These are phyloP conservation scores for Cordyceps militaris DNA, from an alignment of 2,329 filamentous ascomycete genomes.

Conservation along the genomic window DNA sequence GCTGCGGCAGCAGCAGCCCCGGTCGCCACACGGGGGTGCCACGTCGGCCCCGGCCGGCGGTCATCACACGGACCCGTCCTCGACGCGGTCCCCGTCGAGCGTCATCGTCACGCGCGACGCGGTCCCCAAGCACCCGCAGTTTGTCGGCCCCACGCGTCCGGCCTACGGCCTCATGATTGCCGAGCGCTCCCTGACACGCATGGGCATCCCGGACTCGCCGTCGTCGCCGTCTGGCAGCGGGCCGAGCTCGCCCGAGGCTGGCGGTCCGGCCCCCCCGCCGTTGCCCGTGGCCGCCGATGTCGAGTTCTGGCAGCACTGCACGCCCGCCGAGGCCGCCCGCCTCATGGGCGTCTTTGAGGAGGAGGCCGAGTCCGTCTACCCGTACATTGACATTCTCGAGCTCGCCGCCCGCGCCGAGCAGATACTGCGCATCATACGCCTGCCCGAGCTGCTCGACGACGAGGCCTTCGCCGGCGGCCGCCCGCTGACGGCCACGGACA, in stretches of 20 bases:
- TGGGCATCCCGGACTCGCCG: conserved; percentile 25
- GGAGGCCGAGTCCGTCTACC: conserved; percentile 32
- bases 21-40: conserved; percentile 2
- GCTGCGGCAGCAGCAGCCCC: conserved; percentile 20
- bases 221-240: conserved; percentile 1
- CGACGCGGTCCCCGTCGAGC: conserved; percentile 9
- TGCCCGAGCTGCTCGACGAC: conserved; percentile 3
- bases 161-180: conserved; percentile 29
- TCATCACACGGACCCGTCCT: conserved; percentile 7
- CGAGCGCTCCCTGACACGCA: conserved; percentile 27
- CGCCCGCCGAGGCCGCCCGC: conserved; percentile 22
- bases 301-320: conserved; percentile 20
- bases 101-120: conserved; percentile 6
- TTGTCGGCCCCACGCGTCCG: conserved; percentile 30
- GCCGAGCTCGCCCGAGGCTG: background rate
- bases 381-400: conserved; percentile 25
- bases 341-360: conserved; percentile 33
- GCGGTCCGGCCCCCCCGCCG: conserved; percentile 18
- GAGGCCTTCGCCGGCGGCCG: background rate
- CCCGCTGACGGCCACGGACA: conserved; percentile 19
- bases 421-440: conserved; percentile 22
- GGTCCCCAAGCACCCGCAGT: conserved; percentile 27
- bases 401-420: conserved; percentile 20
- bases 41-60: background rate
- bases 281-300: conserved; percentile 13